Evolutionary conservation across 345 rosid genomes (phyloP).

Genomic region (Citrus medica): DNA sequence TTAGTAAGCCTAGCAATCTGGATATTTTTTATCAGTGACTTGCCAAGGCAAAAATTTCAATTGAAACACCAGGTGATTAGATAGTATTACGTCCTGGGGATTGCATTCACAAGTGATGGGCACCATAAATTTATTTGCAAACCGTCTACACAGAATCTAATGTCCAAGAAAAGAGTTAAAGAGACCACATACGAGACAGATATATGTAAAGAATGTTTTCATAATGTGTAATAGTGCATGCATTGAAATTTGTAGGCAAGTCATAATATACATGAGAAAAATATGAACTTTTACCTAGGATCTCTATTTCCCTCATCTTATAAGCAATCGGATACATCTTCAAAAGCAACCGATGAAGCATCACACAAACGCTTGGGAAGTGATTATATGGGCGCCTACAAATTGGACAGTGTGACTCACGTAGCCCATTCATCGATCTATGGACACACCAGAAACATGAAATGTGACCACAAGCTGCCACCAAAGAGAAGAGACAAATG

Average conservation of each 20-base stretch:
- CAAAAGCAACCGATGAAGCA: constrained; percentile 60
- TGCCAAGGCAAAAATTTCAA: neutral
- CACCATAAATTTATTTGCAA: neutral
- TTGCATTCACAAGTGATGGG: neutral
- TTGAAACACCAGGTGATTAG: neutral
- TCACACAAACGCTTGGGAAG: constrained; percentile 59
- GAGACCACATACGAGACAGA: too few species aligned
- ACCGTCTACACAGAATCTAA: neutral
- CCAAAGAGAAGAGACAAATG: neutral
- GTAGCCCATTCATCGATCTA: constrained; percentile 42
- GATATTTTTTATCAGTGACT: neutral
- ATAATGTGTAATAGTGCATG: neutral
- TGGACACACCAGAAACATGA: constrained; percentile 96
- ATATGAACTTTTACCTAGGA: constrained; percentile 39
- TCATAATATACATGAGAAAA: neutral
- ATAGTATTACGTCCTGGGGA: neutral
- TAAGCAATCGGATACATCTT: constrained; percentile 65
- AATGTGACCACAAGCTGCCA: constrained; percentile 84
- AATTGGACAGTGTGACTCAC: constrained; percentile 60
- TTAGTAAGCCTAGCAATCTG: neutral
- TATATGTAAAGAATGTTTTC: neutral
- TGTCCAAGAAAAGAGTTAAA: neutral
- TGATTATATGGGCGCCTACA: constrained; percentile 64
- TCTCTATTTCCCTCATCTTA: constrained; percentile 49
- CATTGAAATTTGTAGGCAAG: neutral